Evolutionary conservation across 164 flowering plant genomes (phyloP), one percentile per base, ranked within the genome.

Genomic region (Aristolochia californica): DNA sequence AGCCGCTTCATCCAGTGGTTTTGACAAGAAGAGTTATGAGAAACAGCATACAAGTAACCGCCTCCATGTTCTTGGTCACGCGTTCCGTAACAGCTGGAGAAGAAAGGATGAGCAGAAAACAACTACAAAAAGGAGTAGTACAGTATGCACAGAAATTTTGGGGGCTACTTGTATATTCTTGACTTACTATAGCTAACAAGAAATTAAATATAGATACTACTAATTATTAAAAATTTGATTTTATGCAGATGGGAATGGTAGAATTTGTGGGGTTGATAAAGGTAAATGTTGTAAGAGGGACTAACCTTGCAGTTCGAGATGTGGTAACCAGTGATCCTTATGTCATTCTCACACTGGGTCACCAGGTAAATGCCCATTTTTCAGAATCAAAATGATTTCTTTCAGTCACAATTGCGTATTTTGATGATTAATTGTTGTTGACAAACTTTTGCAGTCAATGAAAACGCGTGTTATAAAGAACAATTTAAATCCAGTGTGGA

Each of bases 401-500:
- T 34, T 2, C 40, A 9, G 10, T 34, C 10, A 34, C 7, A 3
- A 34, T 28, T 34, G 40, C 7, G 40, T 34, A 13, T 53, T n/a
- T 5, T 28, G 48, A 47, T 54, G 43, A 58, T 20, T 38, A 50
- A 53, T 45, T 18, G 26, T 48, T 58, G 28, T 45, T 54, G 28
- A 10, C 56, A 16, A 18, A 52, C 53, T 64, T 27, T 65, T 76
- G 77, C 90, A 93, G 99, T 76, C 91, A 25, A 65, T 93, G 79
- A 89, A 78, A 77, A 93, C 99, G 9, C 80, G 87, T 20, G 97
- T 87, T 25, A 83, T 93, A 68, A 93, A 78, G 74, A 89, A 77
- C 75, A 89, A 77, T 63, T 71, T 93, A 49, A 93, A 93, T 64
- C 99, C 99, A 5, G 87, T 93, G 0, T 93, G 99, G 99, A 93